Evolutionary conservation across 139 green algal species (phyloP).

Genomic region (Medakamo hakoo): DNA sequence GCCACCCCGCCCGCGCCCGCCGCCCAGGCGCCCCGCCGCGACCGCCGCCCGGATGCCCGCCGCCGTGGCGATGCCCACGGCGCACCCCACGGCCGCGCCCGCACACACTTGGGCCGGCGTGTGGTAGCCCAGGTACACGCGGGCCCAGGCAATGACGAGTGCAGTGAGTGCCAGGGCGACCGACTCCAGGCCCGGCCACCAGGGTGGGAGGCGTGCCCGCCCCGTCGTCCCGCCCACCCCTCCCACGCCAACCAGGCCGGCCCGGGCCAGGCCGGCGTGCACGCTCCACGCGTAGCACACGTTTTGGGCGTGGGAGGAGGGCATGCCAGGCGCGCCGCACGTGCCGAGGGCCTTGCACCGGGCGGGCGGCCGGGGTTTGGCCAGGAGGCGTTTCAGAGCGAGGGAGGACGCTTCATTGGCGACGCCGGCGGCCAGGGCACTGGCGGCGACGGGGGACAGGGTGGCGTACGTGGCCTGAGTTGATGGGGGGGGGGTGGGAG

Average conservation of each 20-base stretch:
- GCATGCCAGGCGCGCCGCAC: conserved; percentile 1
- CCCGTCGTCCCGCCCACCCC: too few species aligned
- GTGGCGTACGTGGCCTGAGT: background rate
- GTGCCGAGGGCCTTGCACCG: background rate
- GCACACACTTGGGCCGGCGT: conserved; percentile 1
- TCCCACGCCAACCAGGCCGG: background rate
- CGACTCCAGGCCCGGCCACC: background rate
- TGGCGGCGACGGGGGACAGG: too few species aligned
- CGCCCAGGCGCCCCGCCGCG: too few species aligned
- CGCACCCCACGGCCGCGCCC: background rate
- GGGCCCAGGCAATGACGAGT: background rate
- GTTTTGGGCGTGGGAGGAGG: conserved; percentile 2
- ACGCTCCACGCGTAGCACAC: background rate
- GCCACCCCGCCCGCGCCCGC: too few species aligned
- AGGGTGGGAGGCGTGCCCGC: too few species aligned
- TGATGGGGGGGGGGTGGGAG: too few species aligned
- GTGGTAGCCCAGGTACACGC: conserved; percentile 4
- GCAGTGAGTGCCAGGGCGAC: background rate
- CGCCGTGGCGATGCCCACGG: background rate
- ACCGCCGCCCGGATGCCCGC: background rate
- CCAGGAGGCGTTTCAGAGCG: background rate
- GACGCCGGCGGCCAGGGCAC: background rate
- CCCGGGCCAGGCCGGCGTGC: background rate
- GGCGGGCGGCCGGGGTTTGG: background rate
- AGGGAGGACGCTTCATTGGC: background rate